Evolutionary conservation across 192 early-diverging fungal species (phyloP).

Genomic region (Linnemannia schmuckeri): DNA sequence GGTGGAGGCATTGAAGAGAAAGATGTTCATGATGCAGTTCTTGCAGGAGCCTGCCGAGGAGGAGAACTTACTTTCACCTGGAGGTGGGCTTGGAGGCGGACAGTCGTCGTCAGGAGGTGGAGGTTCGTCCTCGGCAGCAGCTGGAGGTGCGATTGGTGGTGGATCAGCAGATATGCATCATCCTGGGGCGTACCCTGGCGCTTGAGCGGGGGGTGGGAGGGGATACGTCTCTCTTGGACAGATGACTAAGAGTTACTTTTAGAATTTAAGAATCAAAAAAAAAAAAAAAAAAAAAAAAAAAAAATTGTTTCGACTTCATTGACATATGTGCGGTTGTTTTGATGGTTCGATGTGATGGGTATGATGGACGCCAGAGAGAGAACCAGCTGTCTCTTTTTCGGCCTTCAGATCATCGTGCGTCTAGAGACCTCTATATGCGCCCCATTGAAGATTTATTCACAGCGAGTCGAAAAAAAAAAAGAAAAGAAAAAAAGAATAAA

Average conservation of each 20-base stretch:
- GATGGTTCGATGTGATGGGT: background rate
- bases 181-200: background rate
- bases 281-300: background rate
- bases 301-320: background rate
- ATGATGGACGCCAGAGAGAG: no score
- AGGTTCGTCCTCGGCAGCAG: background rate
- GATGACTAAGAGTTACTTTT: background rate
- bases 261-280: background rate
- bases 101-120: background rate
- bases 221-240: no score
- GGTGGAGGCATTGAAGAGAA: constrained; percentile 35
- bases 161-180: background rate
- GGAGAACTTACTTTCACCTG: constrained; percentile 12
- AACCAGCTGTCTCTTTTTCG: no score
- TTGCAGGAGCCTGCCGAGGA: constrained; percentile 49
- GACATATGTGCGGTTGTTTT: background rate
- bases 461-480: background rate
- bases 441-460: no score
- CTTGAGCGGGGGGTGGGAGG: background rate
- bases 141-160: background rate
- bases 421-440: no score
- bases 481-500: background rate
- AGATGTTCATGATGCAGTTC: constrained; percentile 52
- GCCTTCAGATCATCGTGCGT: no score
- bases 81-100: background rate